phyloP scores from a whole-genome alignment of 441 rosid species.

The Erodium trifolium region DNA sequence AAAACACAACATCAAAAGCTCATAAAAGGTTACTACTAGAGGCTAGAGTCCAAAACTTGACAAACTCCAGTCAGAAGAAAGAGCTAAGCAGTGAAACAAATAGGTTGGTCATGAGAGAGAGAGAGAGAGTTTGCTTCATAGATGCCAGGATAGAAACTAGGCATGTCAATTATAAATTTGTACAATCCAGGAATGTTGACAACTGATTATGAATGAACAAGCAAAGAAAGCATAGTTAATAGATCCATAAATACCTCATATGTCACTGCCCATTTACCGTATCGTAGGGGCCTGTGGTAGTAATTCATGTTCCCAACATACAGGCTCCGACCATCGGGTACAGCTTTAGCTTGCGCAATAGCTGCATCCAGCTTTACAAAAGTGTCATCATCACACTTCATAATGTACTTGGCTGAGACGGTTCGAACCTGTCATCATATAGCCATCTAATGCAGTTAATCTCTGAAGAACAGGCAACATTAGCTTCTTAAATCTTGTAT shows the following conservation, averaged over 20 bases:
- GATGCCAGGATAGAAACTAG: not conserved
- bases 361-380: constrained; percentile 68
- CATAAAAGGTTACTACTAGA: not conserved
- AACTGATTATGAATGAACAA: not conserved
- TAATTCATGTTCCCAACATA: constrained; percentile 80
- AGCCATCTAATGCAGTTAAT: constrained; percentile 11
- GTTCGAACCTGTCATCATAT: constrained; percentile 43
- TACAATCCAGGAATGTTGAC: not conserved
- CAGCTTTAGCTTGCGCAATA: constrained; percentile 48
- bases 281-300: constrained; percentile 68
- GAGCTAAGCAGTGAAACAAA: not conserved
- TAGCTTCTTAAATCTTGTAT: constrained; percentile 10
- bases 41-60: not conserved
- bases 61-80: not conserved
- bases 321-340: constrained; percentile 52
- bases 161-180: not conserved
- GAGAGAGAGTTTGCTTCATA: not conserved
- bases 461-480: not conserved
- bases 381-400: constrained; percentile 89
- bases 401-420: constrained; percentile 52
- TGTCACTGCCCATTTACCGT: constrained; percentile 91
- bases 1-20: not conserved
- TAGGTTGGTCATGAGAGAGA: not conserved
- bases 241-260: constrained; percentile 49
- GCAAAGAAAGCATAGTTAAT: not conserved